phyloP scores from a whole-genome alignment of 208 protist species.

The Crithidia fasciculata region DNA sequence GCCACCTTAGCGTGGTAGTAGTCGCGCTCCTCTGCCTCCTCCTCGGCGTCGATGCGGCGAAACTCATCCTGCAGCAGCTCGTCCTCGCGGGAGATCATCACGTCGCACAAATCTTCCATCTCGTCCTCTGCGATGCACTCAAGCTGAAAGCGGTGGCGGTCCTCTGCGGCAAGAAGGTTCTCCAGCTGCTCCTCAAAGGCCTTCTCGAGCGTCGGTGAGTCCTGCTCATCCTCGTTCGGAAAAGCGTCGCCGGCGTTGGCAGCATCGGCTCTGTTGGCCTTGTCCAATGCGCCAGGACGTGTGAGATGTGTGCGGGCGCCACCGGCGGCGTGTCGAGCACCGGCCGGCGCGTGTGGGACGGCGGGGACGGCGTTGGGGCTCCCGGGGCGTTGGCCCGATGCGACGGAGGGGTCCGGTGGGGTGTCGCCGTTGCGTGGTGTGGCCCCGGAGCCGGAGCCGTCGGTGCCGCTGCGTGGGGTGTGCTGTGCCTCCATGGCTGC shows the following conservation, averaged over 20 bases:
- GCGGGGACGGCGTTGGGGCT: neutral
- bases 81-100: conserved; percentile 51
- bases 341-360: conserved; percentile 2
- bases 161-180: conserved; percentile 26
- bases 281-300: neutral
- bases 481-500: neutral
- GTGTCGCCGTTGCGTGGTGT: conserved; percentile 13
- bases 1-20: conserved; percentile 17
- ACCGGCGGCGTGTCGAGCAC: neutral
- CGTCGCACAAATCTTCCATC: conserved; percentile 48
- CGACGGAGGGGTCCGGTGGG: conserved; percentile 8
- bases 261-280: neutral
- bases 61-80: conserved; percentile 45
- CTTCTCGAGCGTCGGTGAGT: conserved; percentile 11
- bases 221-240: neutral
- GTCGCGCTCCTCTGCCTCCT: conserved; percentile 40
- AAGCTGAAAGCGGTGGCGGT: conserved; percentile 35
- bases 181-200: conserved; percentile 21
- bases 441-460: conserved; percentile 17
- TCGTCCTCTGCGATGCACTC: conserved; percentile 36
- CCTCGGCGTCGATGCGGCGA: conserved; percentile 42
- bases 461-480: conserved; percentile 22
- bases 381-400: neutral
- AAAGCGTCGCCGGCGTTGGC: too few relatives aligned
- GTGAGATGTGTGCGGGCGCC: neutral